These are phyloP conservation scores for Syzygium grande DNA, from an alignment of 345 rosid species.

Conservation along the genomic window DNA sequence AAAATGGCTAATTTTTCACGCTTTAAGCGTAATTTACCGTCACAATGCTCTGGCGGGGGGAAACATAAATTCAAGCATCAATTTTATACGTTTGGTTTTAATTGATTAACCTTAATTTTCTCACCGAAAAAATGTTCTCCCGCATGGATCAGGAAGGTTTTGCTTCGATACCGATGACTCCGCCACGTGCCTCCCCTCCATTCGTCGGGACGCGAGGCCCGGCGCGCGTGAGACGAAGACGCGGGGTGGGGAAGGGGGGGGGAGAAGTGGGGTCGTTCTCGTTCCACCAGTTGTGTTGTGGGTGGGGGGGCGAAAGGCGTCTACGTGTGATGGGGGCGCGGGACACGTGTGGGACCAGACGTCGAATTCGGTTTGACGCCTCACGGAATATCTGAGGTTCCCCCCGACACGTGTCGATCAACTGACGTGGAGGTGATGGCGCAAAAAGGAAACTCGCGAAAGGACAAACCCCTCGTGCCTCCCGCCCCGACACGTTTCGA, in stretches of 20 bases:
- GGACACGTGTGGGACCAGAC: slow-evolving; percentile 27
- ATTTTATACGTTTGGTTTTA: background rate
- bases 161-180: background rate
- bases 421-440: slow-evolving; percentile 27
- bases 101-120: background rate
- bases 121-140: background rate
- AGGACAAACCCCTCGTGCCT: background rate
- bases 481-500: background rate
- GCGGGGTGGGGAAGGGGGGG: too few relatives aligned
- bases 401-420: slow-evolving; percentile 16
- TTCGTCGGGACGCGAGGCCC: background rate
- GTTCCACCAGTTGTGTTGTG: slow-evolving; percentile 1
- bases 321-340: background rate
- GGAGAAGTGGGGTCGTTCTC: background rate
- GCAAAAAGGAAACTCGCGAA: background rate
- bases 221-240: background rate
- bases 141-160: background rate
- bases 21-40: background rate
- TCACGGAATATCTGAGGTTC: slow-evolving; percentile 18
- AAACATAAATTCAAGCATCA: background rate
- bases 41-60: background rate
- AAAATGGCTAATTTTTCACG: too few relatives aligned
- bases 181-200: background rate
- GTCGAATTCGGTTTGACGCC: slow-evolving; percentile 4
- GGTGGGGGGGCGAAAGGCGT: background rate